Evolutionary conservation across 1,139 yeast genomes (phyloP), one percentile per base, ranked within the genome.

Genomic region (Saccharomyces uvarum): DNA sequence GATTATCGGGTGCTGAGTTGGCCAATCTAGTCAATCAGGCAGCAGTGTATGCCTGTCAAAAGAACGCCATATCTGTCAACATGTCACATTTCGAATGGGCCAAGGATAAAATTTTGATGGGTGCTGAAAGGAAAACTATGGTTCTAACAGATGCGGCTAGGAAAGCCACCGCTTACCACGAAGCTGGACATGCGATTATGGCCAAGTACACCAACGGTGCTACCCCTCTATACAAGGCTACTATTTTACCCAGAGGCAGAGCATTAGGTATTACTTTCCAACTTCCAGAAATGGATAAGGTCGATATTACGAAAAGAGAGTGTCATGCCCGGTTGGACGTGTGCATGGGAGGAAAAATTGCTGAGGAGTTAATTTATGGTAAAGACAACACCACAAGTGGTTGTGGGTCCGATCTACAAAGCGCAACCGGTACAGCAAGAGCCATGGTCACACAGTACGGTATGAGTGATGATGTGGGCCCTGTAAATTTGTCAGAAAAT

Each of bases 141-240:
- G 97, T 93, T 52, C 81, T 93, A 73, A 91, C 99, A 27, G 97
- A 93, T 70, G 97, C 93, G 62, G 82, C 96, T 0, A 82, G 98
- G 71, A 82, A 81, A 63, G 91, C 93, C 63, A 95, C 99, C 19
- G 99, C 99, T 1, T 95, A 84, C 71, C 99, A 93, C 73, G 99
- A 93, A 75, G 99, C 99, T 8, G 99, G 99, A 2, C 99, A 93
- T 73, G 99, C 99, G 3, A 88, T 93, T 57, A 89, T 91, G 88
- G 98, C 99, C 4, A 80, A 93, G 82, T 93, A 80, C 72, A 88
- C 97, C 9, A 84, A 84, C 9, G 97, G 96, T n/a, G 98, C 99
- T 8, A 90, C 97, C 5, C 91, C 97, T 2, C 78, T 95, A 57
- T 95, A 95, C 74, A 93, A 93, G 73, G 99, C 98, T 2, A 95